phyloP scores from a whole-genome alignment of 805 yeast species.

The Metahyphopichia silvanorum region DNA sequence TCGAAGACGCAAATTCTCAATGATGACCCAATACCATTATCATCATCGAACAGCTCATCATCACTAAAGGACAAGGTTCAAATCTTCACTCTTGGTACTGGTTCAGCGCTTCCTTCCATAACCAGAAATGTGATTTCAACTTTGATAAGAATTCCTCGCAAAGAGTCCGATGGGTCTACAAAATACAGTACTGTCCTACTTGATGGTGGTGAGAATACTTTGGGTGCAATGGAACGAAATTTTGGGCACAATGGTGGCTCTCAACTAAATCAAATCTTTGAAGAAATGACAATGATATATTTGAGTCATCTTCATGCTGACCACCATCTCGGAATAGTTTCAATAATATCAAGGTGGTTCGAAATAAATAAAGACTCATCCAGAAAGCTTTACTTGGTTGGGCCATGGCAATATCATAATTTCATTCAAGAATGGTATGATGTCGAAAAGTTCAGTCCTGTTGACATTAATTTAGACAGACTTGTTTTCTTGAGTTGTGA shows the following conservation, averaged over 20 bases:
- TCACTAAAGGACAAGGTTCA: constrained; percentile 55
- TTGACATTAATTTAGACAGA: constrained; percentile 33
- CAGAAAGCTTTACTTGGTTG: constrained; percentile 51
- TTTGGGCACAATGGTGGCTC: constrained; percentile 46
- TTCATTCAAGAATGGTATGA: constrained; percentile 70
- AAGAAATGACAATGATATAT: constrained; percentile 63
- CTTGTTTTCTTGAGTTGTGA: constrained; percentile 60
- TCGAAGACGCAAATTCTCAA: constrained; percentile 14
- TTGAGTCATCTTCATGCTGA: constrained; percentile 95
- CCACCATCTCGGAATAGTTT: constrained; percentile 84
- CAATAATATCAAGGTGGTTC: constrained; percentile 70
- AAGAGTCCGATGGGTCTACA: constrained; percentile 8
- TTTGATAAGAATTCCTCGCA: constrained; percentile 65
- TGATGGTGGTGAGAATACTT: constrained; percentile 96
- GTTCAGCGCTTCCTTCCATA: constrained; percentile 84
- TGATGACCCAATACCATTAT: constrained; percentile 17
- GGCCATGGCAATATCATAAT: constrained; percentile 70
- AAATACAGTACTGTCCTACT: constrained; percentile 51
- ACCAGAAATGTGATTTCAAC: constrained; percentile 84
- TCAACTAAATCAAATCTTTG: constrained; percentile 39
- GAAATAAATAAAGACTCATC: constrained; percentile 27
- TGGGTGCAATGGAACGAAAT: constrained; percentile 66
- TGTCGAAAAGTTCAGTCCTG: constrained; percentile 40
- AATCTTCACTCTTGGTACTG: constrained; percentile 82
- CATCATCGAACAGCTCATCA: constrained; percentile 3